These are phyloP conservation scores for Phaeosphaeria sp. DNA, from an alignment of 2,329 filamentous ascomycete species.

Conservation along the genomic window DNA sequence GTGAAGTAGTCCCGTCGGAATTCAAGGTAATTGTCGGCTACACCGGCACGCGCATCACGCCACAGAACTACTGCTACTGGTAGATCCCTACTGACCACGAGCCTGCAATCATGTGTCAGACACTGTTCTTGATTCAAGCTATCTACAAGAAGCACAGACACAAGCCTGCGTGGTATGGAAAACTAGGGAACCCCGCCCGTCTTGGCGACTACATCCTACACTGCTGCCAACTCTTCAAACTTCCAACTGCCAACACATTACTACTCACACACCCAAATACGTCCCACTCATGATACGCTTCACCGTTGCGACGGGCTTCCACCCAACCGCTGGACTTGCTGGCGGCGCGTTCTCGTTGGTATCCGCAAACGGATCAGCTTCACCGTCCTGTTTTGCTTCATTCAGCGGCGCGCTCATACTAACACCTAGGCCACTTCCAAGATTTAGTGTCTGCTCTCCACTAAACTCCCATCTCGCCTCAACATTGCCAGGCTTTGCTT, in stretches of 20 bases:
- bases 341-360: constrained; percentile 50
- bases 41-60: not conserved
- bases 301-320: constrained; percentile 43
- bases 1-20: not conserved
- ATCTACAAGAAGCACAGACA: constrained; percentile 6
- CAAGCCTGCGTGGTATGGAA: constrained; percentile 1
- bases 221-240: not conserved
- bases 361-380: constrained; percentile 75
- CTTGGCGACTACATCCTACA: not conserved
- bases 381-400: constrained; percentile 50
- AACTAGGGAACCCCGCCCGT: not conserved
- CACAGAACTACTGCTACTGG: not conserved
- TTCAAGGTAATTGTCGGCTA: not conserved
- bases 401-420: constrained; percentile 47
- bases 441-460: constrained; percentile 54
- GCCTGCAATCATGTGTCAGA: not conserved
- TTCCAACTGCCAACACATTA: constrained; percentile 1
- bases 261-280: constrained; percentile 41
- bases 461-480: constrained; percentile 82
- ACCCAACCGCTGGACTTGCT: constrained; percentile 32
- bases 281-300: constrained; percentile 48
- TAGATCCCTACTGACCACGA: not conserved
- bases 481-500: constrained; percentile 74
- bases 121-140: not conserved
- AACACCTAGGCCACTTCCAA: constrained; percentile 70